phyloP scores from a whole-genome alignment of 768 basidiomycete species.

The Lactarius deliciosus region DNA sequence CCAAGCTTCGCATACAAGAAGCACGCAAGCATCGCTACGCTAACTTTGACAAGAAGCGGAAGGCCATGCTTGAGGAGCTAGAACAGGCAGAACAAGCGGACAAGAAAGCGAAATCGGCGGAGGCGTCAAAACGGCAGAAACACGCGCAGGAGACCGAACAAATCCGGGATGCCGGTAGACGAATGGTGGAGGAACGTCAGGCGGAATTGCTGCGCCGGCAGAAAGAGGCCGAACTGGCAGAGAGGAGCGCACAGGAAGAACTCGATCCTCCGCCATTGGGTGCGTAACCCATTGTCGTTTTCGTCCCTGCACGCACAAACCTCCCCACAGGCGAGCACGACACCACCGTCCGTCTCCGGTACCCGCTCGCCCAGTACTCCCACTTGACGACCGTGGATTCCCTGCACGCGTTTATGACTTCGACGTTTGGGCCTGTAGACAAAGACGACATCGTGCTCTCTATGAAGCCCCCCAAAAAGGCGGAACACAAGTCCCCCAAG shows the following conservation, averaged over 20 bases:
- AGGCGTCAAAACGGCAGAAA: constrained; percentile 54
- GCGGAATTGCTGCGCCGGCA: constrained; percentile 49
- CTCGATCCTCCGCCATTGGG: constrained; percentile 59
- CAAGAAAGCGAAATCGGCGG: constrained; percentile 69
- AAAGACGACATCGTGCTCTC: constrained; percentile 64
- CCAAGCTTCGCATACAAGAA: constrained; percentile 67
- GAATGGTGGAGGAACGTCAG: constrained; percentile 65
- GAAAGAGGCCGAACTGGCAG: constrained; percentile 39
- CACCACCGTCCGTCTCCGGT: constrained; percentile 76
- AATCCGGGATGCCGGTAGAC: constrained; percentile 73
- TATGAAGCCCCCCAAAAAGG: constrained; percentile 59
- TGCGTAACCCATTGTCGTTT: constrained; percentile 25
- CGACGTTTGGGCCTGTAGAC: constrained; percentile 62
- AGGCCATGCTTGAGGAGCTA: constrained; percentile 70
- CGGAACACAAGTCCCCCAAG: constrained; percentile 57
- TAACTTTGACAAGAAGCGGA: constrained; percentile 68
- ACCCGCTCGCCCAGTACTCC: constrained; percentile 56
- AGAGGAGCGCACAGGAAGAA: constrained; percentile 37
- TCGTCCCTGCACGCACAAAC: not conserved
- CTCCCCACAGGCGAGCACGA: constrained; percentile 54
- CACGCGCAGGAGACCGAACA: constrained; percentile 62
- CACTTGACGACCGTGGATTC: constrained; percentile 51
- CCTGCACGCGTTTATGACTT: constrained; percentile 50
- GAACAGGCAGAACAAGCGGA: constrained; percentile 73
- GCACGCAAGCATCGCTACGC: constrained; percentile 72